Evolutionary conservation across 169 alveolate genomes (phyloP), one percentile per base, ranked within the genome.

Genomic region (Cryptosporidium meleagridis): DNA sequence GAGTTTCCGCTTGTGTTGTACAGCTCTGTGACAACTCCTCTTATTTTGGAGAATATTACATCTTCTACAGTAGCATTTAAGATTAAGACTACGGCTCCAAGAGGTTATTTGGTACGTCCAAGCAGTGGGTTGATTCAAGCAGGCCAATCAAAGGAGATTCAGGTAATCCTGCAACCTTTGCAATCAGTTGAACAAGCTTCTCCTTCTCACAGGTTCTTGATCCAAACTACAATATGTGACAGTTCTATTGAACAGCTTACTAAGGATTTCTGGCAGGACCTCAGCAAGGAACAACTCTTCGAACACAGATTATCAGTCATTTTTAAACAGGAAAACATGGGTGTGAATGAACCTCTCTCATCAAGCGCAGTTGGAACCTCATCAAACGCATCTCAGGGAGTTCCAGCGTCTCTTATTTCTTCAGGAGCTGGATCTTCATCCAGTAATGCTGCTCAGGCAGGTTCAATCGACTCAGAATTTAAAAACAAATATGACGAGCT

Each of bases 31-130:
- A 95, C 94, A 68, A 92, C 95, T 69, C 92, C 92, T 23, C 94
- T 95, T 39, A 92, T 93, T 69, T 91, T 95, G 52, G 97, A 95
- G 85, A 95, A 95, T 92, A 75, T 94, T 68, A 91, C 95, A 41
- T 93, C 92, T 45, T 93, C 92, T 35, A 91, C 89, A 59, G 97
- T 95, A 8, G 97, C 97, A 29, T 95, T 93, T 69, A 95, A 95
- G 85, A 95, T 95, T 61, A 95, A 95, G 87, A 95, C 97, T 18
- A 95, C 97, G 2, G 96, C 97, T 12, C 97, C 97, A 29, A 94
- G 94, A 71, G 95, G 95, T 37, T 95, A 95, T 87, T 92, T 95
- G 45, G 97, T 95, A 3, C 85, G 97, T 44, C 97, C 97, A 31
- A 91, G 95, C 35, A 94, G 94, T 61, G 97, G 97, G 7, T 85